These are phyloP conservation scores for Trichoderma virens DNA, from an alignment of 495 filamentous ascomycete genomes.

Conservation along the genomic window DNA sequence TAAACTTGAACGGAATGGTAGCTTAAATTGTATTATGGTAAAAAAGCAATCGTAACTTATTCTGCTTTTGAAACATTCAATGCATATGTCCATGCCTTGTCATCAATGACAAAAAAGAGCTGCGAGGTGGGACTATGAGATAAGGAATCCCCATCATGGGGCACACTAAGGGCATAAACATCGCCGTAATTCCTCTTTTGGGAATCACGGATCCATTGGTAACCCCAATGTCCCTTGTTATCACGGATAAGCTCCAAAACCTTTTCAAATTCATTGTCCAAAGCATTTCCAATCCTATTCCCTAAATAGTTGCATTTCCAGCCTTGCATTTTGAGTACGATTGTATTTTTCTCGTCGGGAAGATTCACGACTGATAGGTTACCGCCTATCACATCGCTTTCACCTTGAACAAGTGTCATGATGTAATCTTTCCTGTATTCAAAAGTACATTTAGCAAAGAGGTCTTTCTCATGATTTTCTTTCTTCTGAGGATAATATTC, in stretches of 20 bases:
- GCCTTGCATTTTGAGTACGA: background rate
- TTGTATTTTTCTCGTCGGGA: background rate
- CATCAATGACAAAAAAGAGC: background rate
- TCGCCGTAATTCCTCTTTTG: background rate
- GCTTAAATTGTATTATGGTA: too few relatives aligned
- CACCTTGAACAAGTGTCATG: background rate
- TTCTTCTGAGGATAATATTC: background rate
- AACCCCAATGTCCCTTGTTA: background rate
- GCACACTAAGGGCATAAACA: background rate
- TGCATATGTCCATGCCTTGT: background rate
- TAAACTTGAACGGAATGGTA: too few relatives aligned
- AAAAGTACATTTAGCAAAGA: background rate
- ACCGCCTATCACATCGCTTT: background rate
- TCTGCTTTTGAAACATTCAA: background rate
- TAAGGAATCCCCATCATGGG: background rate
- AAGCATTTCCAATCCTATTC: background rate
- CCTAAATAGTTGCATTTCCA: background rate
- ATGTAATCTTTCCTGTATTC: background rate
- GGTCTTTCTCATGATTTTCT: background rate
- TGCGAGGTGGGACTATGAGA: background rate
- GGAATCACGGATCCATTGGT: background rate
- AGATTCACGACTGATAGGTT: background rate
- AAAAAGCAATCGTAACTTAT: too few relatives aligned
- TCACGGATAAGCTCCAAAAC: background rate
- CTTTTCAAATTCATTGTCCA: background rate